Base-by-base conservation (phyloP, 2,329 filamentous ascomycete genomes). In the Allantophomopsis cytisporea region DNA sequence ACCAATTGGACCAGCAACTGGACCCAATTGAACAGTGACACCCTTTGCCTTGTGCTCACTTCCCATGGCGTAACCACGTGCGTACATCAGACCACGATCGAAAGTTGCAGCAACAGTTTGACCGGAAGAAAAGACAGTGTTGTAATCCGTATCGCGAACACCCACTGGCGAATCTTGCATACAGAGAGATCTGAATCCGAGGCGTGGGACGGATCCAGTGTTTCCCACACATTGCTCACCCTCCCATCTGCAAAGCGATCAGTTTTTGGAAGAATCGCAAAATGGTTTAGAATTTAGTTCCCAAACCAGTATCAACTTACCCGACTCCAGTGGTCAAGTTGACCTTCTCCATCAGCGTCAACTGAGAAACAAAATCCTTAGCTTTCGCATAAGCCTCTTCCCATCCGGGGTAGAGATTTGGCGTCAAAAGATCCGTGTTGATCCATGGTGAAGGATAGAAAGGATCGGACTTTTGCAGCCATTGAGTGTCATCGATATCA, bases 301-400 rank as follows among this genome's bases (percentile, higher is more conserved):
- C n/a, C 6, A 34, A 12, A 7, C 7, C 6, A 3, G 31, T 8
- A 34, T 32, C 3, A 34, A 14, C 36, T 16, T 45, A 53, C 28
- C 49, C 51, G 20, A 80, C 77, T 58, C 89, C 89, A 1, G 88
- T 95, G 2, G 89, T 96, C 47, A 98, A 59, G 59, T 96, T 96
- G 60, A 96, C 86, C 61, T 89, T 89, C 56, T 89, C 83, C 3
- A 81, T 77, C 39, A 89, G 58, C 0, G 82, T 88, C 76, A 89
- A 82, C 38, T 75, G 71, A 39, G 74, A 71, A 11, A 89, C 83
- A 20, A 88, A 60, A 3, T 65, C 60, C 43, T 75, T 69, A 1
- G 83, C 83, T 50, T 82, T 84, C 36, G 60, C 61, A 53, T 87
- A 89, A 47, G 80, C 83, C 16, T 73, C 71, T n/a, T 63, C 64